phyloP scores from a whole-genome alignment of 2,329 filamentous ascomycete genomes.

The Sporothrix brasiliensis region DNA sequence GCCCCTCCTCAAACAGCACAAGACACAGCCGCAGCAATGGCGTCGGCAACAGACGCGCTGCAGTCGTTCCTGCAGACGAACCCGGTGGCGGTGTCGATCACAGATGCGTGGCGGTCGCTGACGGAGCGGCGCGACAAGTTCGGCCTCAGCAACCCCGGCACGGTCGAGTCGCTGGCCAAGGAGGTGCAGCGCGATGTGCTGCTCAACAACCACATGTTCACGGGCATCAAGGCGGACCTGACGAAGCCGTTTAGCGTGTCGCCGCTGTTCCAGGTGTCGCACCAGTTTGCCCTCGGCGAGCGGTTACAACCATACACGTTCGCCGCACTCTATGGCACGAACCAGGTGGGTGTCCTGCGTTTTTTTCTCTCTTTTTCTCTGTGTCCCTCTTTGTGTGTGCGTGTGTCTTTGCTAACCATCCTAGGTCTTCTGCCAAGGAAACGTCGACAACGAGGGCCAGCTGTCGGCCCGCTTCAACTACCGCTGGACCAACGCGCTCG shows the following conservation, averaged over 20 bases:
- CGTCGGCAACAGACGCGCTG: constrained; percentile 51
- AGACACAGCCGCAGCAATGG: constrained; percentile 47
- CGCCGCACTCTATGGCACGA: constrained; percentile 88
- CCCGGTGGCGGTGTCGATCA: constrained; percentile 67
- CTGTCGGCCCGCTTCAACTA: constrained; percentile 91
- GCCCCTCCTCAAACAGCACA: background rate
- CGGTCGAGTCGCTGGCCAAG: constrained; percentile 78
- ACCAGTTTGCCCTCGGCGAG: constrained; percentile 94
- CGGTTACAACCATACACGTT: constrained; percentile 93
- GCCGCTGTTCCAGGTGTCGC: constrained; percentile 94
- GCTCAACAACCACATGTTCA: constrained; percentile 95
- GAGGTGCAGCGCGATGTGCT: constrained; percentile 97
- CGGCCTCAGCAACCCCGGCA: constrained; percentile 88
- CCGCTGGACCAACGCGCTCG: constrained; percentile 74
- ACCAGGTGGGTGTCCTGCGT: constrained; percentile 64
- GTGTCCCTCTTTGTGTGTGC: too few species aligned
- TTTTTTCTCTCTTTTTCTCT: background rate
- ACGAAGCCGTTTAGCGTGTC: constrained; percentile 94
- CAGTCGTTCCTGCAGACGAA: constrained; percentile 74
- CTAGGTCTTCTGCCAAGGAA: constrained; percentile 93
- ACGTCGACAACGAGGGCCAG: constrained; percentile 87
- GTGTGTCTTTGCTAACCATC: background rate
- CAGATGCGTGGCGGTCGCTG: constrained; percentile 79
- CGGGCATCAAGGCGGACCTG: constrained; percentile 90
- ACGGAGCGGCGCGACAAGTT: constrained; percentile 84